These are phyloP conservation scores for Platismatia glauca DNA, from an alignment of 495 filamentous ascomycete genomes.

Conservation along the genomic window DNA sequence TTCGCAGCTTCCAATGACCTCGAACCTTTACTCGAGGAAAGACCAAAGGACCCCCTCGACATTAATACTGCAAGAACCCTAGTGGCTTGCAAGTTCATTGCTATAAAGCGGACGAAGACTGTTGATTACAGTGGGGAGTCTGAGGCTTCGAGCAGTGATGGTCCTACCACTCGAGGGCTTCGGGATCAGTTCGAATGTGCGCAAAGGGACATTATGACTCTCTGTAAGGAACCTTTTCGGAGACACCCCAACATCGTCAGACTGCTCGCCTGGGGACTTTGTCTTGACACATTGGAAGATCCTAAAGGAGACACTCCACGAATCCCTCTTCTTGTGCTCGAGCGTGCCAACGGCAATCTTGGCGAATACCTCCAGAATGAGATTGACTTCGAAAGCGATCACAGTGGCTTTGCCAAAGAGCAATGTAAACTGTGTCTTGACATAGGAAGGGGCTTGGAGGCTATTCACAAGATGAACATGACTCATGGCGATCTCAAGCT, in stretches of 20 bases:
- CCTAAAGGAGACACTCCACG: background rate
- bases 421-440: background rate
- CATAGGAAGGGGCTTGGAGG: background rate
- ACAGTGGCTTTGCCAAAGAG: background rate
- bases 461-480: background rate
- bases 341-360: background rate
- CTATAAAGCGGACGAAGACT: background rate
- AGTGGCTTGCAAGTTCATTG: background rate
- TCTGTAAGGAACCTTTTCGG: background rate
- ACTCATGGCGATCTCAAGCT: background rate
- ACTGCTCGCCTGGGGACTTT: background rate
- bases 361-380: background rate
- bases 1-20: background rate
- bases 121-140: too few species aligned
- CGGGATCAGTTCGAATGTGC: background rate
- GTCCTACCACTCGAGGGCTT: background rate
- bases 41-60: too few species aligned
- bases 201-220: background rate
- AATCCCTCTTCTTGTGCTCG: background rate
- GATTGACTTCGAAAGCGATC: background rate
- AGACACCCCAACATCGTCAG: background rate
- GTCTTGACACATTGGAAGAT: background rate
- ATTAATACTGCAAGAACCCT: too few species aligned
- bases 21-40: too few species aligned
- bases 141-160: background rate